Conservation (phyloP, 352 stramenopile genomes). For the Phytopythium chamaehyphon region DNA sequence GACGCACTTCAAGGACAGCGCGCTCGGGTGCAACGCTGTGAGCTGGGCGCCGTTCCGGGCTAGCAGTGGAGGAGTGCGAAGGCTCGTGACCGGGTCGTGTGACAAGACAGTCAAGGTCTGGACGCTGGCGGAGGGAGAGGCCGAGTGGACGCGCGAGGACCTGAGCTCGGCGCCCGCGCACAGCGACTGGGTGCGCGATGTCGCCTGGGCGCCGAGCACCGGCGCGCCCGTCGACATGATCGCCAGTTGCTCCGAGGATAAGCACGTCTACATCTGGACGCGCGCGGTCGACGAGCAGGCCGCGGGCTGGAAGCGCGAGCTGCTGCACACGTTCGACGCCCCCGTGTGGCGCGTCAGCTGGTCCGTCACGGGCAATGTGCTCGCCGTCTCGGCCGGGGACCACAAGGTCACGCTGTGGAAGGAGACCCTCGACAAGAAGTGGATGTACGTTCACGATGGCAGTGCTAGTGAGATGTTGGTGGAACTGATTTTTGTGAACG, state of each 20-base stretch:
- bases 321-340: slow-evolving; percentile 94
- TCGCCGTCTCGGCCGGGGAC: slow-evolving; percentile 97
- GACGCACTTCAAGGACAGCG: slow-evolving; percentile 92
- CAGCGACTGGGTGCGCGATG: slow-evolving; percentile 96
- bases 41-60: slow-evolving; percentile 94
- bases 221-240: slow-evolving; percentile 94
- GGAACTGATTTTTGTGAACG: slow-evolving; percentile 10
- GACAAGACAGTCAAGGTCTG: slow-evolving; percentile 98
- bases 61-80: slow-evolving; percentile 48
- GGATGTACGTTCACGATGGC: slow-evolving; percentile 66
- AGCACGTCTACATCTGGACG: slow-evolving; percentile 96
- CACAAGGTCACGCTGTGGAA: slow-evolving; percentile 99
- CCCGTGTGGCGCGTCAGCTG: slow-evolving; percentile 99
- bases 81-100: slow-evolving; percentile 95
- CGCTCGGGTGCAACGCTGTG: slow-evolving; percentile 95
- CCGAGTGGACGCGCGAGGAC: slow-evolving; percentile 78
- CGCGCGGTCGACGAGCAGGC: slow-evolving; percentile 60
- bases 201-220: slow-evolving; percentile 95
- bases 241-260: slow-evolving; percentile 88
- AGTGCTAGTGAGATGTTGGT: neutral
- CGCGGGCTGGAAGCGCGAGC: slow-evolving; percentile 85
- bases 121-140: slow-evolving; percentile 70
- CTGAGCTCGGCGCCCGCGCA: slow-evolving; percentile 81
- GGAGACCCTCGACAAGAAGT: slow-evolving; percentile 95
- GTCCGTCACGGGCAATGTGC: slow-evolving; percentile 97